phyloP scores from a whole-genome alignment of 2,329 filamentous ascomycete genomes.

The Coleophoma eucalyptorum region DNA sequence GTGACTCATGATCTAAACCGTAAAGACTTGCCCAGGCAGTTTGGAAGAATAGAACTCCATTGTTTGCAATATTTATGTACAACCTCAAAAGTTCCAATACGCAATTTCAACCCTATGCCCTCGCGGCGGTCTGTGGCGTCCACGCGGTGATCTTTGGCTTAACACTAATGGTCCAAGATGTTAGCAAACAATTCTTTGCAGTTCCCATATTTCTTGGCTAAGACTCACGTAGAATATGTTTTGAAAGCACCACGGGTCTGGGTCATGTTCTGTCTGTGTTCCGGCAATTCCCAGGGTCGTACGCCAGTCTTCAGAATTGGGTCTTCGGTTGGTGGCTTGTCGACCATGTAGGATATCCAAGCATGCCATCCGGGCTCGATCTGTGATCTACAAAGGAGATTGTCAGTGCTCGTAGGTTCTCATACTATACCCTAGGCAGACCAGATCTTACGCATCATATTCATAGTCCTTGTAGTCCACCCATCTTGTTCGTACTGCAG shows the following conservation, averaged over 20 bases:
- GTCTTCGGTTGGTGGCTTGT: constrained; percentile 80
- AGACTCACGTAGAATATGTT: constrained; percentile 88
- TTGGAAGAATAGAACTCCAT: constrained; percentile 7
- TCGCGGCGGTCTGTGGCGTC: constrained; percentile 37
- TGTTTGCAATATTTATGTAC: constrained; percentile 20
- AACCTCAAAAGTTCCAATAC: constrained; percentile 3
- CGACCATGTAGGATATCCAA: constrained; percentile 93
- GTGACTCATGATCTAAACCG: not conserved
- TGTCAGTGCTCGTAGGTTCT: constrained; percentile 4
- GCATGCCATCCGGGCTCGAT: constrained; percentile 97
- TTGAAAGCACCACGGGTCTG: constrained; percentile 77
- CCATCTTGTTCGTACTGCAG: constrained; percentile 87
- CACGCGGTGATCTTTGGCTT: constrained; percentile 52
- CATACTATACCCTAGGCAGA: not conserved
- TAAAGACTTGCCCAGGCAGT: not conserved
- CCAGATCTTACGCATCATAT: constrained; percentile 62
- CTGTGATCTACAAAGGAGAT: constrained; percentile 52
- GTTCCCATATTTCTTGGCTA: not conserved
- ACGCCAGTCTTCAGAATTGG: constrained; percentile 62
- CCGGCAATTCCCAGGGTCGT: constrained; percentile 71
- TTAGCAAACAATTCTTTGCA: not conserved
- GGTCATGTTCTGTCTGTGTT: constrained; percentile 72
- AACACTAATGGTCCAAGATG: constrained; percentile 30
- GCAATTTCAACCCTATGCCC: constrained; percentile 6
- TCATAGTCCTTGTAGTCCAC: constrained; percentile 93